Evolutionary conservation across 2,329 filamentous ascomycete genomes (phyloP).

Genomic region (Sporothrix humicola): DNA sequence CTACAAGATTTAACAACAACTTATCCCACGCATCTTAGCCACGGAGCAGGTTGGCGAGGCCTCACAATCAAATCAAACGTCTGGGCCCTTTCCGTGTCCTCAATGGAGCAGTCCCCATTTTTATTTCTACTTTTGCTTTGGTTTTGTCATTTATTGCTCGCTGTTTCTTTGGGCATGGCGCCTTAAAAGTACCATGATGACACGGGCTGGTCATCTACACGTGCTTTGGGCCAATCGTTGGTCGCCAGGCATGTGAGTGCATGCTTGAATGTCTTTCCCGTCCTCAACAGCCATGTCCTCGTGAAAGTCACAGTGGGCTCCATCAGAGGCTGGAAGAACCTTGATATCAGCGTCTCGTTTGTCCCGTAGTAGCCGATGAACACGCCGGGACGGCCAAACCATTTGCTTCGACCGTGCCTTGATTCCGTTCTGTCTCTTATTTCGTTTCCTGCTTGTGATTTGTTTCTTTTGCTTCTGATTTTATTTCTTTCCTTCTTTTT

Average conservation of each 20-base stretch:
- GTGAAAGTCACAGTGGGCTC: constrained; percentile 2
- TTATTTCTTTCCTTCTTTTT: background rate
- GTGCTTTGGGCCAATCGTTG: constrained; percentile 1
- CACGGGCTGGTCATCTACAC: constrained; percentile 8
- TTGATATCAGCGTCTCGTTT: background rate
- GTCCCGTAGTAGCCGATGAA: background rate
- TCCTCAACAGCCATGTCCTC: background rate
- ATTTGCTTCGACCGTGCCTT: constrained; percentile 1
- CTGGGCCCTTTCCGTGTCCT: background rate
- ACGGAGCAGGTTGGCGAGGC: background rate
- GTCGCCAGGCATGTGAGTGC: constrained; percentile 1
- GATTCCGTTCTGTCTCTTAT: background rate
- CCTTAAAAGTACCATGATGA: background rate
- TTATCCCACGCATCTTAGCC: background rate
- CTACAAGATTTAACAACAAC: constrained; percentile 22
- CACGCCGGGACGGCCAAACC: background rate
- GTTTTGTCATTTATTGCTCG: background rate
- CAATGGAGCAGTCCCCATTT: constrained; percentile 10
- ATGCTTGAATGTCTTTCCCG: background rate
- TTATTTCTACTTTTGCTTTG: background rate
- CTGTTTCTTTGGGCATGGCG: background rate
- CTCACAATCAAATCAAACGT: background rate
- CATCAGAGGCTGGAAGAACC: background rate
- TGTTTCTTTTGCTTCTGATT: constrained; percentile 2
- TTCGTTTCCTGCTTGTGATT: constrained; percentile 10